A percentile compares a stretch with the other conserved stretches of the same genome.
phyloP scores from a whole-genome alignment of 306 rosid genomes.

The Cicer bijugum region DNA sequence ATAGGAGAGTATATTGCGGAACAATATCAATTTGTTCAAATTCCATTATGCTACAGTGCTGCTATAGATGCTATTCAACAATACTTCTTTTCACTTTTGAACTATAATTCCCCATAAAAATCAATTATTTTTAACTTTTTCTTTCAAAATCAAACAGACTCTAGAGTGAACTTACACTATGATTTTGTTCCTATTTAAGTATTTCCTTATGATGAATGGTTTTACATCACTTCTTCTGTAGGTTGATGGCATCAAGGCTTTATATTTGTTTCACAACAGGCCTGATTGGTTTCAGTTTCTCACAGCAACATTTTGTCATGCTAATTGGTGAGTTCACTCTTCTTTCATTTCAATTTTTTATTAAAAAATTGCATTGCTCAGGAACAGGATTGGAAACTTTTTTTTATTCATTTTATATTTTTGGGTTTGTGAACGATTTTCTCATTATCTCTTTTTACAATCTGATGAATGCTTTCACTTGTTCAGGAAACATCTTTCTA shows the following conservation, averaged over 20 bases:
- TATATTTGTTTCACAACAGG: conserved; percentile 77
- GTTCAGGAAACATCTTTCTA: conserved; percentile 94
- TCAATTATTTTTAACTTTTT: neutral
- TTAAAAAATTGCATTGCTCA: neutral
- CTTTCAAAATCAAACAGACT: neutral
- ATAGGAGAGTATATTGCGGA: no score
- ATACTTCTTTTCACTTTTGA: neutral
- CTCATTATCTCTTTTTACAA: conserved; percentile 28
- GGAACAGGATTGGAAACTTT: neutral
- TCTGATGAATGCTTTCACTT: conserved; percentile 43
- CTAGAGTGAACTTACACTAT: conserved; percentile 1
- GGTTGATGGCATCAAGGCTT: conserved; percentile 64
- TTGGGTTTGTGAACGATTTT: neutral
- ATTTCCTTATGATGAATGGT: conserved; percentile 27
- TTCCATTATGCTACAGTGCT: no score
- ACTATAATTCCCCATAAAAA: neutral
- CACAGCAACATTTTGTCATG: conserved; percentile 95
- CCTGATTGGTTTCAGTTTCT: conserved; percentile 94
- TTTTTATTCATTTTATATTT: neutral
- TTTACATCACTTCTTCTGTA: conserved; percentile 38
- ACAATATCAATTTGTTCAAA: no score
- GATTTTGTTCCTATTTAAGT: conserved; percentile 6
- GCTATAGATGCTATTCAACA: no score
- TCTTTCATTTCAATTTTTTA: conserved; percentile 29
- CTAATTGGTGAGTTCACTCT: conserved; percentile 74